A percentile compares a stretch with the other conserved stretches of the same genome.
These are phyloP conservation scores for Stagonosporopsis vannaccii DNA, from an alignment of 2,329 filamentous ascomycete genomes.

Conservation along the genomic window DNA sequence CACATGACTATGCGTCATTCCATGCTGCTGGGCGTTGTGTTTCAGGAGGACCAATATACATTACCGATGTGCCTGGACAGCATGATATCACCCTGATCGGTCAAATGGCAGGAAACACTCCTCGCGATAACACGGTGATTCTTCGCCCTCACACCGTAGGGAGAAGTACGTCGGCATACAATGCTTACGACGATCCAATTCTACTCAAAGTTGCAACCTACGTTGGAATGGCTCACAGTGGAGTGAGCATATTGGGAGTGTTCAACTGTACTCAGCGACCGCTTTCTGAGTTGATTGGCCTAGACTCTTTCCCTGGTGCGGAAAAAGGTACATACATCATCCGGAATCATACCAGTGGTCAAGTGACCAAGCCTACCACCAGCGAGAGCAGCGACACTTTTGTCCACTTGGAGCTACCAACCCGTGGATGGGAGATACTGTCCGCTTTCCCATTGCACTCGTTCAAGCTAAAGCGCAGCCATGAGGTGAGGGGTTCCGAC, in stretches of 20 bases:
- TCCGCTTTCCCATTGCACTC: slow-evolving; percentile 72
- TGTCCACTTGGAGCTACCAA: slow-evolving; percentile 68
- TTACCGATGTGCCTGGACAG: slow-evolving; percentile 86
- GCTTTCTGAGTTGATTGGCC: slow-evolving; percentile 72
- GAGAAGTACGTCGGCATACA: slow-evolving; percentile 76
- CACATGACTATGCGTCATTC: slow-evolving; percentile 75
- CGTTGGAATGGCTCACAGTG: slow-evolving; percentile 71
- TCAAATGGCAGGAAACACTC: slow-evolving; percentile 80
- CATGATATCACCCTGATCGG: slow-evolving; percentile 78
- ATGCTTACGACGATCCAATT: slow-evolving; percentile 73
- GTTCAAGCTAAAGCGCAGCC: slow-evolving; percentile 58
- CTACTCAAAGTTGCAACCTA: slow-evolving; percentile 83
- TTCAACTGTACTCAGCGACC: slow-evolving; percentile 78
- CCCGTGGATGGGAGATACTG: slow-evolving; percentile 80
- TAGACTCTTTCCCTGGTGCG: slow-evolving; percentile 77
- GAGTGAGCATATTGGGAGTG: slow-evolving; percentile 78
- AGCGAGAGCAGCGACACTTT: slow-evolving; percentile 57
- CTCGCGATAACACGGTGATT: slow-evolving; percentile 76
- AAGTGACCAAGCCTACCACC: slow-evolving; percentile 63
- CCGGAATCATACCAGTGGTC: slow-evolving; percentile 73
- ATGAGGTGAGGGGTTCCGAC: slow-evolving; percentile 43
- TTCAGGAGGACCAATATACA: slow-evolving; percentile 90
- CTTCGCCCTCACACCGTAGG: slow-evolving; percentile 80
- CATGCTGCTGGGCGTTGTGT: slow-evolving; percentile 91
- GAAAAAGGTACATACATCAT: slow-evolving; percentile 71